These are phyloP conservation scores for Candida silvatica DNA, from an alignment of 805 yeast genomes.

Conservation along the genomic window DNA sequence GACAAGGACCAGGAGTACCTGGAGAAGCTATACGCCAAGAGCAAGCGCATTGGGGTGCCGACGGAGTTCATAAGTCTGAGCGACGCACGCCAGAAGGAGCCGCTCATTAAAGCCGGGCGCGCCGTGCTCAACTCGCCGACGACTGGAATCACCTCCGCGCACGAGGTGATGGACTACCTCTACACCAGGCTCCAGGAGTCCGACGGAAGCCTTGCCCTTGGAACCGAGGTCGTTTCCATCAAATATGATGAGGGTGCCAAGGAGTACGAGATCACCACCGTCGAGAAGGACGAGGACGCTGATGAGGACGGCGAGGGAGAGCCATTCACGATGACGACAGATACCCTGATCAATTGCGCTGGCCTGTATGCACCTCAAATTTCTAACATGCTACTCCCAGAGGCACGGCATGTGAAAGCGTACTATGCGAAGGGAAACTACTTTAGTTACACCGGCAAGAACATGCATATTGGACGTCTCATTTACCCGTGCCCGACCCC, in stretches of 20 bases:
- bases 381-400: constrained; percentile 55
- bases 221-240: constrained; percentile 45
- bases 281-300: constrained; percentile 13
- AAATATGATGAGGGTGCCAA: constrained; percentile 17
- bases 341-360: constrained; percentile 65
- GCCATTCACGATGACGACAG: constrained; percentile 36
- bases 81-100: constrained; percentile 45
- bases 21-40: constrained; percentile 39
- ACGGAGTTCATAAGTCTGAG: constrained; percentile 43
- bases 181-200: constrained; percentile 44
- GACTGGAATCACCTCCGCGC: constrained; percentile 81
- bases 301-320: constrained; percentile 7
- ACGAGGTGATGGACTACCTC: constrained; percentile 57
- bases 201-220: constrained; percentile 58
- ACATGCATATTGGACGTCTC: constrained; percentile 38
- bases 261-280: constrained; percentile 23
- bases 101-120: constrained; percentile 51
- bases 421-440: constrained; percentile 84
- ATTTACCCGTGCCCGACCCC: constrained; percentile 78
- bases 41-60: constrained; percentile 46
- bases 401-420: constrained; percentile 39
- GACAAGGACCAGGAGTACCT: constrained; percentile 55
- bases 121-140: constrained; percentile 69
- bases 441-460: constrained; percentile 37
- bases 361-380: constrained; percentile 72